Percentiles rank a stretch among this genome's conserved stretches.
phyloP scores from a whole-genome alignment of 192 early-diverging fungal genomes.

The Coemansia pectinata region DNA sequence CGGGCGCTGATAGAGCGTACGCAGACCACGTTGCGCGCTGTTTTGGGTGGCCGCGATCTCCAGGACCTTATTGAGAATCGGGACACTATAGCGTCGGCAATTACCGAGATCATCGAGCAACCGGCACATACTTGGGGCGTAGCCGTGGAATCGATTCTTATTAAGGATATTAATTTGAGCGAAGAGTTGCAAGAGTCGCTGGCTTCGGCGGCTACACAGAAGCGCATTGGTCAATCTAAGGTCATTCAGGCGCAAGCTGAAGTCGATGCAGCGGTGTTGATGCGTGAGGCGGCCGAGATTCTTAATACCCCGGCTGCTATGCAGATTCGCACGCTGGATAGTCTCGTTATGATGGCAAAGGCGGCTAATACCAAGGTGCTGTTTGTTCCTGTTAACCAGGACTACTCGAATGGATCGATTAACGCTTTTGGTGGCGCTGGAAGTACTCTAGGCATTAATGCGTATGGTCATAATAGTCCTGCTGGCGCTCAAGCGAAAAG shows the following conservation, averaged over 20 bases:
- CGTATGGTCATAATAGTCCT: background rate
- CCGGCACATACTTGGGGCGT: slow-evolving; percentile 82
- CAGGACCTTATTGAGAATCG: slow-evolving; percentile 92
- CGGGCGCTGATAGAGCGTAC: slow-evolving; percentile 83
- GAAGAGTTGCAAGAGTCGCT: slow-evolving; percentile 79
- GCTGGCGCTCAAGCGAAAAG: background rate
- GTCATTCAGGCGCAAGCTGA: slow-evolving; percentile 87
- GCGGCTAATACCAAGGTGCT: slow-evolving; percentile 70
- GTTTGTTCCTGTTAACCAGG: slow-evolving; percentile 65
- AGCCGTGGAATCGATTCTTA: slow-evolving; percentile 75
- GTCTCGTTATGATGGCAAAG: slow-evolving; percentile 75
- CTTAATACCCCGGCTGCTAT: slow-evolving; percentile 79
- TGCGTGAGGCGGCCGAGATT: slow-evolving; percentile 92
- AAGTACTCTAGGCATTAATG: slow-evolving; percentile 33
- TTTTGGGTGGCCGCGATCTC: slow-evolving; percentile 76
- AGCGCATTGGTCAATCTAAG: slow-evolving; percentile 88
- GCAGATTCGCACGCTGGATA: slow-evolving; percentile 92
- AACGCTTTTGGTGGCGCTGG: slow-evolving; percentile 54
- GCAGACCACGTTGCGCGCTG: slow-evolving; percentile 85
- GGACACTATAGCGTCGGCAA: slow-evolving; percentile 81
- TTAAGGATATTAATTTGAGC: slow-evolving; percentile 83
- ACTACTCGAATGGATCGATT: slow-evolving; percentile 48
- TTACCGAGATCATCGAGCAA: slow-evolving; percentile 77
- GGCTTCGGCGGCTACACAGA: slow-evolving; percentile 84
- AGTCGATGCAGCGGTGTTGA: slow-evolving; percentile 85